These are phyloP conservation scores for Penicillium atrosanguineum DNA, from an alignment of 495 filamentous ascomycete species.

Conservation along the genomic window DNA sequence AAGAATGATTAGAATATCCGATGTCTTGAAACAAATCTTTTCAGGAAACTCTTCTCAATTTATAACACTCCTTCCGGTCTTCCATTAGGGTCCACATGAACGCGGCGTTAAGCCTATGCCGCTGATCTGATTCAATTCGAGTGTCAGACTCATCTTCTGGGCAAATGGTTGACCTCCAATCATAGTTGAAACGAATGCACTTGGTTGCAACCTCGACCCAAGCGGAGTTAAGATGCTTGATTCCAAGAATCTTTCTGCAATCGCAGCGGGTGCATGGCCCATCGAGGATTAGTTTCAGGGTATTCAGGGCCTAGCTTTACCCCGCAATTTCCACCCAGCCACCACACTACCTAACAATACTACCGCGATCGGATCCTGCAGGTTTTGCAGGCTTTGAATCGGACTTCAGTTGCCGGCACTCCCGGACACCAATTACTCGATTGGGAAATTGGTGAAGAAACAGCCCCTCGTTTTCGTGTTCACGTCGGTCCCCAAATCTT, in stretches of 20 bases:
- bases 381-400: background rate
- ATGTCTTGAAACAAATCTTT: background rate
- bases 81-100: background rate
- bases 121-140: background rate
- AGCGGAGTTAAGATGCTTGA: background rate
- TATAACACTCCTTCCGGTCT: background rate
- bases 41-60: background rate
- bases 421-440: background rate
- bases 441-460: background rate
- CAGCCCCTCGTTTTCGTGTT: conserved; percentile 1
- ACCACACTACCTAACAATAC: conserved; percentile 11
- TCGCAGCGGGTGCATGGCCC: background rate
- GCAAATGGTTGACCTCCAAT: background rate
- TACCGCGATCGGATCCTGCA: background rate
- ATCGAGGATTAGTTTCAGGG: background rate
- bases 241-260: background rate
- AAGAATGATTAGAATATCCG: background rate
- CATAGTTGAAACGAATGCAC: background rate
- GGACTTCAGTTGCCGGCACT: background rate
- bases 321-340: conserved; percentile 9
- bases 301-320: background rate
- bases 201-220: background rate
- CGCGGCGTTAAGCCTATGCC: too few relatives aligned
- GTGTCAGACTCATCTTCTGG: background rate
- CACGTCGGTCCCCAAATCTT: background rate